Evolutionary conservation across 768 basidiomycete species (phyloP).

Genomic region (Lactarius indigo): DNA sequence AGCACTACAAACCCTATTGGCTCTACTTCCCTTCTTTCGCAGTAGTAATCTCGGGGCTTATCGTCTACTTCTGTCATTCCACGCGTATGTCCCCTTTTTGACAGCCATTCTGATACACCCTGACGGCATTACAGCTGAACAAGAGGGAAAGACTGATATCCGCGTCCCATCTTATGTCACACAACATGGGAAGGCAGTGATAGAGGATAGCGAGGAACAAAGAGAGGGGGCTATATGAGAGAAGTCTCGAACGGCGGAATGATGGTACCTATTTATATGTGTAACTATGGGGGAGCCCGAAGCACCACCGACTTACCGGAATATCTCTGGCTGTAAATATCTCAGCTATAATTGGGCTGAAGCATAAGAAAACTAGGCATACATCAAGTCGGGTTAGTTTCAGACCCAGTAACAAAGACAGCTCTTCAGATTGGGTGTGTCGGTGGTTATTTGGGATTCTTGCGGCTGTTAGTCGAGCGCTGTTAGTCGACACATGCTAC

Average conservation of each 20-base stretch:
- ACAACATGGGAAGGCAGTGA: constrained; percentile 18
- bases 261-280: background rate
- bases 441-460: constrained; percentile 36
- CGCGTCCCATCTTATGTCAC: constrained; percentile 55
- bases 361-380: background rate
- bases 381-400: background rate
- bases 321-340: background rate
- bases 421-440: constrained; percentile 28
- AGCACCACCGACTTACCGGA: background rate
- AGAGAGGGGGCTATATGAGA: background rate
- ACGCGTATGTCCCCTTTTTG: constrained; percentile 54
- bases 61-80: constrained; percentile 84
- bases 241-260: background rate
- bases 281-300: background rate
- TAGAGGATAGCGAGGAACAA: background rate
- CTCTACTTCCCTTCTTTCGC: constrained; percentile 80
- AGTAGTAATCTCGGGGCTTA: constrained; percentile 64
- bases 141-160: constrained; percentile 63
- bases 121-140: constrained; percentile 50
- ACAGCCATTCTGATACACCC: background rate
- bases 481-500: constrained; percentile 33
- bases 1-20: constrained; percentile 86
- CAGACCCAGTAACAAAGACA: constrained; percentile 2
- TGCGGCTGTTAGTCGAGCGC: constrained; percentile 30
- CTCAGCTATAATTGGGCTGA: constrained; percentile 32